phyloP scores from a whole-genome alignment of 2,329 filamentous ascomycete species.

The Colletotrichum sojae region DNA sequence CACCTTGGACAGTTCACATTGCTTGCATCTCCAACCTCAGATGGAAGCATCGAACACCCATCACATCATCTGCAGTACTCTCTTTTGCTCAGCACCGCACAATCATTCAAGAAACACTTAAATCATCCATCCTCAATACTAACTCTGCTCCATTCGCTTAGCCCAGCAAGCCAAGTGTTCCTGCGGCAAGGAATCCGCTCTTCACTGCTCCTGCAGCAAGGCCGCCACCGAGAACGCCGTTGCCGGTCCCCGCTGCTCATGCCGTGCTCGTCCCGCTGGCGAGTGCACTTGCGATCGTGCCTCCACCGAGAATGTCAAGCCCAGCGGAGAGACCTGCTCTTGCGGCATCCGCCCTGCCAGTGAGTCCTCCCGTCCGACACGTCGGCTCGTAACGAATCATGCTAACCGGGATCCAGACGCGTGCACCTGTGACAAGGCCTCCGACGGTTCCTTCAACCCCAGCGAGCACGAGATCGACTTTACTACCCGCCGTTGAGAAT shows the following conservation, averaged over 20 bases:
- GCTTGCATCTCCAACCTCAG: not conserved
- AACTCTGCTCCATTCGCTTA: slow-evolving; percentile 46
- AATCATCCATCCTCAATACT: slow-evolving; percentile 6
- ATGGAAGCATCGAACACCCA: not conserved
- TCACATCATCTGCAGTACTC: not conserved
- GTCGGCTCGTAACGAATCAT: not conserved
- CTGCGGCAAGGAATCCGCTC: slow-evolving; percentile 88
- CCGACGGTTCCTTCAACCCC: slow-evolving; percentile 73
- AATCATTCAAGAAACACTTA: not conserved
- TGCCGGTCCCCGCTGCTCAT: slow-evolving; percentile 83
- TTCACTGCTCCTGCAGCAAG: slow-evolving; percentile 89
- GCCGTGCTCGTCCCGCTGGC: slow-evolving; percentile 83
- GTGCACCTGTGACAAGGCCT: slow-evolving; percentile 87
- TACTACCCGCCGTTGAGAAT: slow-evolving; percentile 67
- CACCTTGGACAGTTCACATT: not conserved
- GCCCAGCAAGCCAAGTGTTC: slow-evolving; percentile 82
- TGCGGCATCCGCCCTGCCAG: slow-evolving; percentile 83
- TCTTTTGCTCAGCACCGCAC: not conserved
- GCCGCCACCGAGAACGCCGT: slow-evolving; percentile 81
- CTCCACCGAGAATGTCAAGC: slow-evolving; percentile 75
- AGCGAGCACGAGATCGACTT: slow-evolving; percentile 85
- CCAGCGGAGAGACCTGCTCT: slow-evolving; percentile 74
- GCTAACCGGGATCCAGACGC: slow-evolving; percentile 60
- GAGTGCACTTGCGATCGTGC: slow-evolving; percentile 86
- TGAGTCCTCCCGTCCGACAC: slow-evolving; percentile 56